Percentiles rank a stretch among this genome's conserved stretches.
Evolutionary conservation across 1,284 basidiomycete species (phyloP).

Genomic region (Ceraceosorus guamensis): DNA sequence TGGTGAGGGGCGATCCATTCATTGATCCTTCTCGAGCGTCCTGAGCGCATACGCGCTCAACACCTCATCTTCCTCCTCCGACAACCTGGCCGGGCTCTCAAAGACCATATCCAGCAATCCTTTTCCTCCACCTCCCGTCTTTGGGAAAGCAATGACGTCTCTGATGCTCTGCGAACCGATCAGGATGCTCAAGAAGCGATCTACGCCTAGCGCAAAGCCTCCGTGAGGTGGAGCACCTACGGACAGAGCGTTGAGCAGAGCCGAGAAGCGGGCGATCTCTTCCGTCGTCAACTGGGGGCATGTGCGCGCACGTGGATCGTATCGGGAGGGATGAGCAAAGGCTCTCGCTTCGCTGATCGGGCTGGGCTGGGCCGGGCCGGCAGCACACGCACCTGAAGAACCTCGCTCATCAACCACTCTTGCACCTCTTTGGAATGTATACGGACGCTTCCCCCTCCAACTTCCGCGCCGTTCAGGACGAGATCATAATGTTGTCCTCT

Average conservation of each 20-base stretch:
- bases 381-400: constrained; percentile 61
- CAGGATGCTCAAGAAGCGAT: constrained; percentile 81
- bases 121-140: constrained; percentile 67
- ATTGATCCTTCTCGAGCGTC: too few species aligned
- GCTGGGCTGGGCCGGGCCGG: too few species aligned
- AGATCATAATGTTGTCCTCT: constrained; percentile 95
- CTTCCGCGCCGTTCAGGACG: constrained; percentile 87
- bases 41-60: too few species aligned
- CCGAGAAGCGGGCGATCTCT: constrained; percentile 70
- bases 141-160: constrained; percentile 94
- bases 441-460: constrained; percentile 86
- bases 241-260: constrained; percentile 73
- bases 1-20: too few species aligned
- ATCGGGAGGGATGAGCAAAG: constrained; percentile 4
- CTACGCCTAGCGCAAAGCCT: constrained; percentile 79
- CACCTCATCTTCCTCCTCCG: too few species aligned
- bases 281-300: constrained; percentile 60
- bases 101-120: constrained; percentile 84
- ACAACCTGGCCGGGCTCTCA: constrained; percentile 75
- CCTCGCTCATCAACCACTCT: constrained; percentile 67
- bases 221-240: constrained; percentile 91
- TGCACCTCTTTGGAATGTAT: constrained; percentile 83
- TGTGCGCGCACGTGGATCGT: neutral
- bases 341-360: too few species aligned
- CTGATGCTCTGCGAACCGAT: constrained; percentile 75